Evolutionary conservation across 768 basidiomycete genomes (phyloP).

Genomic region (Hericium coralloides): DNA sequence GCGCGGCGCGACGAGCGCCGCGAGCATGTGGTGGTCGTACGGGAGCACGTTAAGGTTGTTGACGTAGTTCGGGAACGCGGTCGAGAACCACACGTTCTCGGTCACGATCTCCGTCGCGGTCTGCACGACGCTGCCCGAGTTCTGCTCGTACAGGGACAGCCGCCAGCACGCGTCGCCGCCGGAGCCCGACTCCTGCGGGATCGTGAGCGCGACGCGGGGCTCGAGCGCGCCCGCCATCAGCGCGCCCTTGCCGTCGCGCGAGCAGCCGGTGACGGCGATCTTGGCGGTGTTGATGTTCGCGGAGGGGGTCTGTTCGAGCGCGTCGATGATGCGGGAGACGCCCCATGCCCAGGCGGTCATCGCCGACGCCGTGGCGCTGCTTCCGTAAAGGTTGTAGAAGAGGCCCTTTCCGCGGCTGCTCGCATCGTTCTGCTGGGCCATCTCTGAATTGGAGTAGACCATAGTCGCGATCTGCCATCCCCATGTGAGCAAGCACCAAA

Average conservation of each 20-base stretch:
- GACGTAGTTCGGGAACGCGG: slow-evolving; percentile 38
- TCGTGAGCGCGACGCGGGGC: slow-evolving; percentile 46
- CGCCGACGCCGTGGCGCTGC: slow-evolving; percentile 35
- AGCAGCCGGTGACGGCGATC: slow-evolving; percentile 52
- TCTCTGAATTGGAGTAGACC: slow-evolving; percentile 44
- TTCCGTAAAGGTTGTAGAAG: slow-evolving; percentile 50
- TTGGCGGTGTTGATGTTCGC: slow-evolving; percentile 38
- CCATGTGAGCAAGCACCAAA: neutral
- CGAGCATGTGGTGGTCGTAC: slow-evolving; percentile 51
- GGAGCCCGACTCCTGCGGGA: slow-evolving; percentile 56
- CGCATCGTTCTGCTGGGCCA: slow-evolving; percentile 38
- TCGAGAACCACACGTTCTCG: slow-evolving; percentile 58
- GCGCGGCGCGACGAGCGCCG: slow-evolving; percentile 47
- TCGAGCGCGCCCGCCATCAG: slow-evolving; percentile 53
- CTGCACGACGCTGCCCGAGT: slow-evolving; percentile 37
- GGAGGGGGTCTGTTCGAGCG: slow-evolving; percentile 39
- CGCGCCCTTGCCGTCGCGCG: slow-evolving; percentile 53
- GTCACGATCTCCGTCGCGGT: slow-evolving; percentile 48
- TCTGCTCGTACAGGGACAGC: slow-evolving; percentile 39
- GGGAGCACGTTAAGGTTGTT: slow-evolving; percentile 38
- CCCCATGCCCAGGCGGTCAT: slow-evolving; percentile 61
- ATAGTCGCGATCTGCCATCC: slow-evolving; percentile 28
- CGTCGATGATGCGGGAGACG: slow-evolving; percentile 50
- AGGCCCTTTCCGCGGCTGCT: slow-evolving; percentile 44
- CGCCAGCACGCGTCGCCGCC: slow-evolving; percentile 57